A percentile compares a stretch with the other conserved stretches of the same genome.
Conservation (phyloP, 2,329 filamentous ascomycete species). For the Neopestalotiopsis rosae region DNA sequence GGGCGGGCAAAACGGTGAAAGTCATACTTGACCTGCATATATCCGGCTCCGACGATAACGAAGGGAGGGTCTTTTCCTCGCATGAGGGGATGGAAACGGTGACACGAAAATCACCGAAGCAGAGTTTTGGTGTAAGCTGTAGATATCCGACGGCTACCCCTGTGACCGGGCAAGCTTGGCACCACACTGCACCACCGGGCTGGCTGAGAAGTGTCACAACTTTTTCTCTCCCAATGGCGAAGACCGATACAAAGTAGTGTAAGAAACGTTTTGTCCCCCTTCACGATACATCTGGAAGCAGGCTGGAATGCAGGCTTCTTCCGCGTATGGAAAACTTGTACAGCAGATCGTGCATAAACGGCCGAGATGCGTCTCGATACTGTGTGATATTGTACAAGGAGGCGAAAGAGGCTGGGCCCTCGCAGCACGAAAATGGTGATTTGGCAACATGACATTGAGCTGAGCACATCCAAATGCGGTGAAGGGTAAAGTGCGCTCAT, state of each 20-base stretch:
- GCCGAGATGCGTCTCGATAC: not conserved
- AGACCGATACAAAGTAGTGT: not conserved
- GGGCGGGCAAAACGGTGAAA: constrained; percentile 24
- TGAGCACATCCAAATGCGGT: not conserved
- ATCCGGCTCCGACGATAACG: constrained; percentile 38
- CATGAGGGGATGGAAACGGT: constrained; percentile 25
- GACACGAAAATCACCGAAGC: constrained; percentile 27
- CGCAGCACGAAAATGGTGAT: not conserved
- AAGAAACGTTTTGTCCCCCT: not conserved
- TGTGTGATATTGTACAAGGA: not conserved
- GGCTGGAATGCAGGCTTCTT: not conserved
- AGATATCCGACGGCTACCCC: constrained; percentile 26
- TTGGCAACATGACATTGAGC: not conserved
- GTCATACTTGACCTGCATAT: constrained; percentile 35
- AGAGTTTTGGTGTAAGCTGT: constrained; percentile 23
- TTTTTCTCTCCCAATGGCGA: not conserved
- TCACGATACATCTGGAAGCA: not conserved
- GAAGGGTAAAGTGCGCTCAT: not conserved
- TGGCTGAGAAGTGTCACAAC: not conserved
- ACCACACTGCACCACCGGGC: not conserved
- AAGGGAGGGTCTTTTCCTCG: constrained; percentile 28
- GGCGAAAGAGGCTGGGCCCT: not conserved
- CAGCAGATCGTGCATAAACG: constrained; percentile 1
- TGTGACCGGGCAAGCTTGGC: not conserved
- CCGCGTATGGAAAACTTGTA: not conserved